Base-by-base conservation (phyloP, 2,329 filamentous ascomycete species). In the Zelopaecilomyces penicillatus region DNA sequence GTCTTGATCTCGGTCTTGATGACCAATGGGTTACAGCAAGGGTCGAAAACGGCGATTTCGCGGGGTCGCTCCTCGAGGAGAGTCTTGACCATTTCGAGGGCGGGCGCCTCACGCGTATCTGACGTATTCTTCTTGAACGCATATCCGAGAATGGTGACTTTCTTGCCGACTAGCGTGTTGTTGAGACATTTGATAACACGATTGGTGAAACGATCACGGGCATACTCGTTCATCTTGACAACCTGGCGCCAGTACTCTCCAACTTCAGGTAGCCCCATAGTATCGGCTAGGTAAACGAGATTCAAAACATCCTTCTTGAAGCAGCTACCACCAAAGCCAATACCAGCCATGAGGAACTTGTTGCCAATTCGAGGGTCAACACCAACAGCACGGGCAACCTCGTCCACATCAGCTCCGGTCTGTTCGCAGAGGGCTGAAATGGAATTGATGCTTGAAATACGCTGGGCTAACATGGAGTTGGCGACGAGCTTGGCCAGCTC, bases 121-220 rank as follows among this genome's bases (percentile, higher is more conserved):
- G 76, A 78, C 0, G 85, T 90, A 61, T 87, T 77, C 65, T 86
- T 85, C 71, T 91, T 90, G 67, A 87, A 90, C 6, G 85, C 82
- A 53, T 83, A 89, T 4, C 86, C 86, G 5, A 90, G 72, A 2
- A 90, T 69, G 3, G 82, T 74, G 10, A 89, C 68, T 65, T 85
- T 87, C 69, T 87, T 87, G 47, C 76, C 75, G 3, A 72, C 70
- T 5, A 88, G 68, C 7, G 81, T 85, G 58, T 82, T 81, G 64
- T 85, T 81, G 42, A 89, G 71, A 44, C 76, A 76, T 48, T 71
- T 71, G 54, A 87, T 76, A 37, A 89, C 76, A 40, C 79, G 75
- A 51, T 74, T 71, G 5, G 76, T 75, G 64, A 88, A 88, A 29
- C 85, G 76, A 41, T 80, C 71, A 50, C 82, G 77, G 53, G 87